A percentile compares a stretch with the other conserved stretches of the same genome.
phyloP scores from a whole-genome alignment of 768 basidiomycete genomes.

The Obba rivulosa region DNA sequence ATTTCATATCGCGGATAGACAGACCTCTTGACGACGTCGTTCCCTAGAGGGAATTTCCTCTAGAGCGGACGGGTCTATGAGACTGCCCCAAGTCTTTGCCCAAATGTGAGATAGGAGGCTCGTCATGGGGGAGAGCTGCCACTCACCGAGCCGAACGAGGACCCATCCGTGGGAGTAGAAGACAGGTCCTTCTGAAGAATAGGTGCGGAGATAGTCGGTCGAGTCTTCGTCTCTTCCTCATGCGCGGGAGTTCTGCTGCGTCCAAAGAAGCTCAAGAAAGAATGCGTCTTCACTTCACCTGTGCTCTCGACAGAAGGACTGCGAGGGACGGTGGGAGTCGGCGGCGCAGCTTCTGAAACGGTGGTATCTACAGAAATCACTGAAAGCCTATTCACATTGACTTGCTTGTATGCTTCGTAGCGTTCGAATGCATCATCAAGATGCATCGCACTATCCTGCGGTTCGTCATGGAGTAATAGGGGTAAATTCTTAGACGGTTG shows the following conservation, averaged over 20 bases:
- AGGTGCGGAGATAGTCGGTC: slow-evolving; percentile 65
- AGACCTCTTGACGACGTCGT: slow-evolving; percentile 82
- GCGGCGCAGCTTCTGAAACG: slow-evolving; percentile 19
- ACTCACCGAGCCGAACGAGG: slow-evolving; percentile 65
- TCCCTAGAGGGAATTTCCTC: slow-evolving; percentile 76
- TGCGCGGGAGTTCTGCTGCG: slow-evolving; percentile 50
- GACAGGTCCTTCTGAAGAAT: slow-evolving; percentile 36
- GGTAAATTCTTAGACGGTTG: slow-evolving; percentile 38
- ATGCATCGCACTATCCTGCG: slow-evolving; percentile 15
- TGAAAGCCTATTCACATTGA: slow-evolving; percentile 51
- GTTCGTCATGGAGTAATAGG: slow-evolving; percentile 33
- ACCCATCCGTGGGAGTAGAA: slow-evolving; percentile 41
- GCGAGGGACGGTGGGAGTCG: slow-evolving; percentile 27
- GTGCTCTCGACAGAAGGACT: slow-evolving; percentile 10
- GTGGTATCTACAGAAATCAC: slow-evolving; percentile 52
- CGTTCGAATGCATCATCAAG: slow-evolving; percentile 86
- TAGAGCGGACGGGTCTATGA: slow-evolving; percentile 80
- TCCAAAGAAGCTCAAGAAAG: slow-evolving; percentile 58
- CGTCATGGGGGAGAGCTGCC: slow-evolving; percentile 2
- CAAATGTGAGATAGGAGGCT: slow-evolving; percentile 1
- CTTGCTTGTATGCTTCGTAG: slow-evolving; percentile 78
- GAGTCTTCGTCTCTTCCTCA: slow-evolving; percentile 38
- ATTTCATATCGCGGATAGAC: slow-evolving; percentile 1
- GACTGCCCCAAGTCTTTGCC: slow-evolving; percentile 82
- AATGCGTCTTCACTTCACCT: background rate